Percentiles rank a stretch among this genome's conserved stretches.
Evolutionary conservation across 257 asterid species (phyloP).

Genomic region (Ocimum tenuiflorum): DNA sequence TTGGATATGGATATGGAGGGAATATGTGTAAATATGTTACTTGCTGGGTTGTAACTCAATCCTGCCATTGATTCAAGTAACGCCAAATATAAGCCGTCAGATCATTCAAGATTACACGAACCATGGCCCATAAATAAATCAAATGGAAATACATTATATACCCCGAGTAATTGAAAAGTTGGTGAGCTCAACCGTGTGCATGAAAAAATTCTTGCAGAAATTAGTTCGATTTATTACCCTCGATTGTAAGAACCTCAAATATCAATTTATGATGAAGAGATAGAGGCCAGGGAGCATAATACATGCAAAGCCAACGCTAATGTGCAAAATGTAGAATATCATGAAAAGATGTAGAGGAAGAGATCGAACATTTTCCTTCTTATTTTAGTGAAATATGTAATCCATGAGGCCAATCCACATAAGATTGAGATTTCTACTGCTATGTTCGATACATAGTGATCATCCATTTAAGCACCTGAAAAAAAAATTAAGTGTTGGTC

Average conservation of each 20-base stretch:
- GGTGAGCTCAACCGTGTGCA: conserved; percentile 65
- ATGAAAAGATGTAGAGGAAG: conserved; percentile 73
- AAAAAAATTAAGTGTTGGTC: no score
- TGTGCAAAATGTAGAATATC: conserved; percentile 64
- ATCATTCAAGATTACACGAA: background rate
- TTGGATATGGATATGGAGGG: no score
- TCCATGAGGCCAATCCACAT: conserved; percentile 65
- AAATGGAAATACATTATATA: no score
- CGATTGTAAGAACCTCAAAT: conserved; percentile 73
- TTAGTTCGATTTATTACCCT: conserved; percentile 41
- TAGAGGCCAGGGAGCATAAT: conserved; percentile 90
- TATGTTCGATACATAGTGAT: conserved; percentile 69
- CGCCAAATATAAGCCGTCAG: background rate
- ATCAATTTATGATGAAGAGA: conserved; percentile 77
- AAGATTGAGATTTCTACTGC: conserved; percentile 76
- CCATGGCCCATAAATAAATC: no score
- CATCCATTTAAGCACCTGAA: conserved; percentile 80
- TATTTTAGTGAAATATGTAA: conserved; percentile 53
- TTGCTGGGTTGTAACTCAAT: no score
- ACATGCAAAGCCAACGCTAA: conserved; percentile 74
- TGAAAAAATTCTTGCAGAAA: conserved; percentile 62
- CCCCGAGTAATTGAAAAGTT: conserved; percentile 75
- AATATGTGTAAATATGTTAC: no score
- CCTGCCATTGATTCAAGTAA: no score
- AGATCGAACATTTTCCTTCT: conserved; percentile 79